Conservation (phyloP, 2,329 filamentous ascomycete species). For the Penicillium sp. region DNA sequence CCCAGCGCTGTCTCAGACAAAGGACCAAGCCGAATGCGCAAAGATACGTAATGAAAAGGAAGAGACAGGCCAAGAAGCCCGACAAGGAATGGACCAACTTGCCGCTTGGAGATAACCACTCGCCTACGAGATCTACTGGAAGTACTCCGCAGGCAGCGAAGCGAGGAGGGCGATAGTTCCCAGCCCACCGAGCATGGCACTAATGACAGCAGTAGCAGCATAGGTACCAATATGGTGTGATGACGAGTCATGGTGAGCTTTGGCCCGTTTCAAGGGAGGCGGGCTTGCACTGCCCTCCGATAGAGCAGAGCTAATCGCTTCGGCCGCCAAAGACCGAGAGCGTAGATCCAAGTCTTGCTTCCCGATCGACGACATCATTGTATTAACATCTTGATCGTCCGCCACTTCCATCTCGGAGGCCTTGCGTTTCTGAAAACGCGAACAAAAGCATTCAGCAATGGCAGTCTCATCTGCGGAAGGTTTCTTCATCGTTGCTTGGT, state of each 20-base stretch:
- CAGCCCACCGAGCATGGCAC: constrained; percentile 38
- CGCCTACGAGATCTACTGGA: constrained; percentile 23
- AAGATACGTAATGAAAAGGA: background rate
- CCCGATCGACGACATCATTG: constrained; percentile 10
- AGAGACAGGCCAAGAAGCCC: background rate
- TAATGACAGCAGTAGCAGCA: constrained; percentile 35
- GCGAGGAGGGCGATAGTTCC: constrained; percentile 38
- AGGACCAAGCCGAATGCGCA: too few species aligned
- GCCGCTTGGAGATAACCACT: background rate
- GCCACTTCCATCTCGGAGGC: constrained; percentile 25
- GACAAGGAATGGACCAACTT: background rate
- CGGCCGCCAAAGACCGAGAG: constrained; percentile 6
- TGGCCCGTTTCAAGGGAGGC: constrained; percentile 25
- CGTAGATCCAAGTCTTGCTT: constrained; percentile 8
- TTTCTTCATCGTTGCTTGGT: background rate
- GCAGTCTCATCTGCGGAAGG: background rate
- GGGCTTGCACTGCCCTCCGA: constrained; percentile 13
- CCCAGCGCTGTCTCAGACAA: too few species aligned
- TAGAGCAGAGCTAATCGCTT: constrained; percentile 11
- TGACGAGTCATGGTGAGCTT: constrained; percentile 13
- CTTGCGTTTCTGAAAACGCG: constrained; percentile 25
- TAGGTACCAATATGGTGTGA: constrained; percentile 28
- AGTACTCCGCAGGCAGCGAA: constrained; percentile 40
- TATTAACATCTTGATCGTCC: constrained; percentile 23
- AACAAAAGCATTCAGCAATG: background rate